phyloP scores from a whole-genome alignment of 2,329 filamentous ascomycete genomes.

The Alternaria arborescens region DNA sequence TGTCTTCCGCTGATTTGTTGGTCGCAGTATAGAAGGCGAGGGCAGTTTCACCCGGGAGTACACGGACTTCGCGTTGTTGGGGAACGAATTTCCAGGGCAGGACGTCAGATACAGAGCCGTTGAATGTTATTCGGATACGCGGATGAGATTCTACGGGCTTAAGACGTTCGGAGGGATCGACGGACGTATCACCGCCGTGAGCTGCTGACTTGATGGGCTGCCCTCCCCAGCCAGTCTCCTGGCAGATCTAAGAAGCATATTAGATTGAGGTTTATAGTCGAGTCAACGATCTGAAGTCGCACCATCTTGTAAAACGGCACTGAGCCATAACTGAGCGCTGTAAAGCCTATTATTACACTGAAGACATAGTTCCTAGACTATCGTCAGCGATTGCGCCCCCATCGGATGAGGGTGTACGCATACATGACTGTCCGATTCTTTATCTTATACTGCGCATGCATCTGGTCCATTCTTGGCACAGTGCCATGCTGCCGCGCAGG shows the following conservation, averaged over 20 bases:
- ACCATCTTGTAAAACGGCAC: conserved; percentile 91
- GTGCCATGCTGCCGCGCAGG: conserved; percentile 40
- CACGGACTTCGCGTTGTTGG: conserved; percentile 94
- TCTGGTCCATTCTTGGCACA: conserved; percentile 68
- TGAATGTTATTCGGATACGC: conserved; percentile 94
- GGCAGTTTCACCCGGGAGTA: conserved; percentile 94
- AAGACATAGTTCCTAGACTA: conserved; percentile 72
- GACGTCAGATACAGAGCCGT: conserved; percentile 91
- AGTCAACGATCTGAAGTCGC: conserved; percentile 2
- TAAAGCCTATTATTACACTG: conserved; percentile 79
- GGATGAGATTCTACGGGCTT: conserved; percentile 81
- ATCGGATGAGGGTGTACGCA: conserved; percentile 10
- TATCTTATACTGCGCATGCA: conserved; percentile 69
- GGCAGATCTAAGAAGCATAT: conserved; percentile 69
- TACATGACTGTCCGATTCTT: conserved; percentile 75
- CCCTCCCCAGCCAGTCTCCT: conserved; percentile 89
- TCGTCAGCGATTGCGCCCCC: conserved; percentile 8
- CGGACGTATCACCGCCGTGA: conserved; percentile 64
- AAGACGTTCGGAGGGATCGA: conserved; percentile 78
- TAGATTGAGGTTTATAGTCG: neutral
- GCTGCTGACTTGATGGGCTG: conserved; percentile 85
- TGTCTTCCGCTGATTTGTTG: conserved; percentile 88
- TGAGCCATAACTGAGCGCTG: conserved; percentile 81
- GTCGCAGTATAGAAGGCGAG: conserved; percentile 97
- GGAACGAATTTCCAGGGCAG: conserved; percentile 97